Conservation (phyloP, 495 filamentous ascomycete species). For the Daldinia concentrica region DNA sequence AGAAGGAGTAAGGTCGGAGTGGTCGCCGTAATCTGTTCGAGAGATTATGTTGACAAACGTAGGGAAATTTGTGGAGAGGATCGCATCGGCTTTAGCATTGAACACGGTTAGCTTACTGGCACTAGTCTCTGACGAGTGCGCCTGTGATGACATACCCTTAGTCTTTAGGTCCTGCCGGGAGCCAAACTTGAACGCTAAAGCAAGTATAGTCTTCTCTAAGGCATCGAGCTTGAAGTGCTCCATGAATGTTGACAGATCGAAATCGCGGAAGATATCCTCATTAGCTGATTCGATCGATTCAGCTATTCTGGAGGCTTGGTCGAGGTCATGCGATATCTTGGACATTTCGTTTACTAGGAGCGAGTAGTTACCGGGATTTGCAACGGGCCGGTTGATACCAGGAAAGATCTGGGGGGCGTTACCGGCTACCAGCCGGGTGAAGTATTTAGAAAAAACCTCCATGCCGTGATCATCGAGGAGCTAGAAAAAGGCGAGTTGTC, state of each 20-base stretch:
- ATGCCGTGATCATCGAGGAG: slow-evolving; percentile 95
- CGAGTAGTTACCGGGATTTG: slow-evolving; percentile 80
- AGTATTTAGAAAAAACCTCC: slow-evolving; percentile 94
- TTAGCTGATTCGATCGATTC: slow-evolving; percentile 85
- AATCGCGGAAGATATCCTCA: slow-evolving; percentile 91
- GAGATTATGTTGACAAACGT: slow-evolving; percentile 79
- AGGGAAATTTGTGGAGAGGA: slow-evolving; percentile 76
- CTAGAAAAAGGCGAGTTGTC: slow-evolving; percentile 52
- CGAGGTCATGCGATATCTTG: slow-evolving; percentile 79
- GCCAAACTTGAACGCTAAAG: slow-evolving; percentile 84
- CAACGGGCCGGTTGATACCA: slow-evolving; percentile 70
- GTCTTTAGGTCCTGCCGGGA: slow-evolving; percentile 80
- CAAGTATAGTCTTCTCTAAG: slow-evolving; percentile 85
- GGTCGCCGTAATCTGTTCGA: slow-evolving; percentile 62
- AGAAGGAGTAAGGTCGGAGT: slow-evolving; percentile 67
- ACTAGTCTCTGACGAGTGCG: slow-evolving; percentile 13
- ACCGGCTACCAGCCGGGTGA: slow-evolving; percentile 82
- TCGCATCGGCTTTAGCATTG: slow-evolving; percentile 74
- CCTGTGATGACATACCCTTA: slow-evolving; percentile 71
- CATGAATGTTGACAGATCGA: slow-evolving; percentile 91
- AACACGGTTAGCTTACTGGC: slow-evolving; percentile 47
- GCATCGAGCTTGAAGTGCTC: slow-evolving; percentile 93
- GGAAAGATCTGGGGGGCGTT: slow-evolving; percentile 90
- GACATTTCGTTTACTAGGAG: slow-evolving; percentile 84
- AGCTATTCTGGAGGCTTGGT: slow-evolving; percentile 88